Evolutionary conservation across 257 asterid species (phyloP), one percentile per base, ranked within the genome.

Genomic region (Linaria vulgaris): DNA sequence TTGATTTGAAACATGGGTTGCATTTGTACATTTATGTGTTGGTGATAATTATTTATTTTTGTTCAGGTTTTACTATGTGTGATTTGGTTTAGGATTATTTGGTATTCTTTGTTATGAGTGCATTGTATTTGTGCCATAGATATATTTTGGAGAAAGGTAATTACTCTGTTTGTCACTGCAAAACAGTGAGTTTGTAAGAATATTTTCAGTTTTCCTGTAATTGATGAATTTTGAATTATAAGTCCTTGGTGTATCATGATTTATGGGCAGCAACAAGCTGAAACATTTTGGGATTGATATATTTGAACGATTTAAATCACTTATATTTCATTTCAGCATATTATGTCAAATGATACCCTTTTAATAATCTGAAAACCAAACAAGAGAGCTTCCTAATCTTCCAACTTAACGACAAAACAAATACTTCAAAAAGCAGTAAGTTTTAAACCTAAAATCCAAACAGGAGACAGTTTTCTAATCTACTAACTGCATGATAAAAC

Each of bases 51-150:
- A 41, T 80, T 79, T 64, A n/a, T n/a, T 6, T 49, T 56, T 61
- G 43, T 67, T 58, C 63, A 61, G 54, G 21, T 74, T 66, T n/a
- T 69, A 34, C 17, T 61, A 81, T 76, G 74, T 71, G 76, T 61
- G 64, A 56, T 68, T 58, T 68, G 73, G 54, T 74, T 59, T 71
- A 74, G 79, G 66, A 66, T 49, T 63, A 39, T 68, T 56, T 56
- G 48, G 53, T 67, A 19, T 54, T 70, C 23, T 12, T 58, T 54
- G 49, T 73, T 17, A 63, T 54, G 74, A 64, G 80, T 66, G 72
- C 72, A 75, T 59, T 64, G 67, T 60, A 64, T 72, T 74, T 74
- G 74, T 62, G 43, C 72, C 57, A 66, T 69, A 72, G 68, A 64
- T 71, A 54, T 62, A 67, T 45, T 72, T 34, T 38, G 55, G 11